Evolutionary conservation across 352 stramenopile genomes (phyloP), one percentile per base, ranked within the genome.

Genomic region (Globisporangium okanoganense): DNA sequence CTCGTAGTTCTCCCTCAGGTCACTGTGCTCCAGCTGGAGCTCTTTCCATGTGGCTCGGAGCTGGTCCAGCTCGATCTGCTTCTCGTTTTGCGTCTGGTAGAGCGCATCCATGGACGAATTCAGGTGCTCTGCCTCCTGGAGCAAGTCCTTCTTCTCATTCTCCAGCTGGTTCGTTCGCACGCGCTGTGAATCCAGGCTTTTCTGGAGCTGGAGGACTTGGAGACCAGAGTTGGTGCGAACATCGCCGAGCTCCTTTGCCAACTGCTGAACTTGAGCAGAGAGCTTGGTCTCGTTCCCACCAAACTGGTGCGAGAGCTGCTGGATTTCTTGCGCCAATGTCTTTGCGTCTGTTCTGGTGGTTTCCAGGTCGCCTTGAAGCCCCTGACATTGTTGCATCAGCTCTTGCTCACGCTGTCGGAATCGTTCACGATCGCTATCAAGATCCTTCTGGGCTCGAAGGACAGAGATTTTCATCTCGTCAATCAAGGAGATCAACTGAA

Each of bases 131-230:
- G 79, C 79, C 70, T 92, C 82, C 16, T 79, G 70, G 3, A 92
- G 62, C 27, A 92, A 61, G 41, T 92, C 79, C 2, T 73, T 72
- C 58, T 92, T 92, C 29, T 89, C 82, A 20, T 41, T 54, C 60
- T 92, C 82, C 0, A 92, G 66, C 16, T 84, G 65, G 25, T 65
- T 55, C 3, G 74, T 76, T 16, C 82, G 72, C 14, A 56, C 33
- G 5, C 75, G 71, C 33, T 87, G 78, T 0, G 64, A 62, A 4
- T 92, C 82, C 12, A 90, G 40, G 9, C 50, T 67, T 41, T 86
- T 84, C 27, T 88, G 79, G 2, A 89, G 61, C 25, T 92, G 82
- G n/a, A 88, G 52, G 9, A 76, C 60, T 51, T 89, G 76, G n/a
- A 87, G 56, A 0, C 62, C 70, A 35, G 61, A 67, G 0, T 35